Percentiles rank a stretch among this genome's conserved stretches.
These are phyloP conservation scores for Oryza nivara DNA, from an alignment of 176 grass and related monocot species.

Conservation along the genomic window DNA sequence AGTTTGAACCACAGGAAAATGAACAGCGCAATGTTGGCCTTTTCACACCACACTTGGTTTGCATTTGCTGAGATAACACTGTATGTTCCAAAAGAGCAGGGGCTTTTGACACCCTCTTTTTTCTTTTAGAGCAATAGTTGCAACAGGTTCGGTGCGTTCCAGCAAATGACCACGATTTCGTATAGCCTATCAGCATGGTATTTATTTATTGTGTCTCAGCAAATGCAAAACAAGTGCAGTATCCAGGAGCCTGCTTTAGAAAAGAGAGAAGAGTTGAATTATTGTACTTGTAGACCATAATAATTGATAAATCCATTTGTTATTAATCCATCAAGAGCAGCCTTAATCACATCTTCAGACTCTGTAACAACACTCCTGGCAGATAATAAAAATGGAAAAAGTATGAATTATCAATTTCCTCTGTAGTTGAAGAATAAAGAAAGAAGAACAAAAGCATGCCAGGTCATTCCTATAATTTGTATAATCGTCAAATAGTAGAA, in stretches of 20 bases:
- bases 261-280: not conserved
- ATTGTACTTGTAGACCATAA: slow-evolving; percentile 81
- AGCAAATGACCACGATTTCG: not conserved
- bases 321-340: slow-evolving; percentile 65
- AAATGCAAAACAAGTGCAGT: not conserved
- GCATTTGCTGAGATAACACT: not conserved
- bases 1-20: not conserved
- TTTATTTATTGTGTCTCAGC: not conserved
- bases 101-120: not conserved
- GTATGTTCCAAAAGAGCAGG: not conserved
- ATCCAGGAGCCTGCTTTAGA: not conserved
- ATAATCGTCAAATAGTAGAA: slow-evolving; percentile 14
- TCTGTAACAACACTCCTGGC: slow-evolving; percentile 73
- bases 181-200: not conserved
- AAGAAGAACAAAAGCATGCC: slow-evolving; percentile 6
- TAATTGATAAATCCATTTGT: slow-evolving; percentile 92
- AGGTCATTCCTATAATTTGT: slow-evolving; percentile 1
- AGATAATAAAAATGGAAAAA: slow-evolving; percentile 47
- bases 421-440: slow-evolving; percentile 22
- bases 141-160: not conserved
- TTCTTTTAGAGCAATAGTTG: not conserved
- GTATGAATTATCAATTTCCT: slow-evolving; percentile 14
- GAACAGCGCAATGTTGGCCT: not conserved
- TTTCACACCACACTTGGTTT: not conserved
- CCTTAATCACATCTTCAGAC: slow-evolving; percentile 67